Evolutionary conservation across 768 basidiomycete species (phyloP), one percentile per base, ranked within the genome.

Genomic region (Mycena olivaceomarginata): DNA sequence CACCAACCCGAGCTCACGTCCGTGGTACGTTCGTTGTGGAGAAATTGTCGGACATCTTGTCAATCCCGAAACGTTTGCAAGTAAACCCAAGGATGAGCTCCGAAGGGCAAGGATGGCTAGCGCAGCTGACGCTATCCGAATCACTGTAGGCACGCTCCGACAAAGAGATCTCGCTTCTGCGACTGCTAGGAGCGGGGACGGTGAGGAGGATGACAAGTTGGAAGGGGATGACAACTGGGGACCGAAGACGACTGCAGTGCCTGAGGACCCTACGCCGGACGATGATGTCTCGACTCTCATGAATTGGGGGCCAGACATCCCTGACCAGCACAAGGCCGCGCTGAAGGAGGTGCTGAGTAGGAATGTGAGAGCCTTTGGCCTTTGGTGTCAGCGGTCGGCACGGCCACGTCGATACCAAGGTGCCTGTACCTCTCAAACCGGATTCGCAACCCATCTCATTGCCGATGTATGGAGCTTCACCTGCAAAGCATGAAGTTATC

Each of bases 341-440:
- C 16, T 51, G 48, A 64, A 70, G 10, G 67, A 78, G 16, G 37
- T 81, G 4, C 18, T 80, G 18, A 8, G 56, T 15, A 72, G 75
- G 31, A 60, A 76, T 69, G 12, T 39, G 11, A 41, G 51, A 45
- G 83, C 82, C 0, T 84, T 82, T 62, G 80, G 81, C 0, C n/a
- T n/a, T n/a, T n/a, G n/a, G n/a, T n/a, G 64, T 84, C 0, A 77
- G 82, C 57, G 83, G 80, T 0, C 56, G 82, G 0, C 67, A 83
- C 11, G 82, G 83, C 15, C 45, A 81, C 7, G 67, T 76, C n/a
- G 51, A 77, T 5, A 75, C 69, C 5, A 68, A 81, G 48, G 83
- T 79, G 6, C 45, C 75, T 18, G 80, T 84, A 15, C 40, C 69
- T 0, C 43, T 31, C 31, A 31, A 31, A 31, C 31, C 31, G 2